Base-by-base conservation (phyloP, 495 filamentous ascomycete genomes). In the Hypoxylon lienhwacheense region DNA sequence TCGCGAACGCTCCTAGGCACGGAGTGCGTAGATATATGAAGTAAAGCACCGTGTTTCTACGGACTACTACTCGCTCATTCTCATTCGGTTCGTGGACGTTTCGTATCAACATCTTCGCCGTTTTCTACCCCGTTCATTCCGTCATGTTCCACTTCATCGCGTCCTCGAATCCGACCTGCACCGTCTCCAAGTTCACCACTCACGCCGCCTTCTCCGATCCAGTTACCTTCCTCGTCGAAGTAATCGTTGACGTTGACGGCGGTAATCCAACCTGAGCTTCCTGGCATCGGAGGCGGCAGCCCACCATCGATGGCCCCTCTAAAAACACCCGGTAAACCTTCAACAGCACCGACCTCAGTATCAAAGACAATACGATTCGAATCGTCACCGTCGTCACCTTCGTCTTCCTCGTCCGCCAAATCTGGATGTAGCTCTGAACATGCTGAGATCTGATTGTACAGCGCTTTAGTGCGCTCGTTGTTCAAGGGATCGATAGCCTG, bases 191-290 rank as follows among this genome's bases (percentile, higher is more conserved):
- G 69, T 64, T 70, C 77, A 33, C 61, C 76, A 37, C 54, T 68
- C 8, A 62, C 69, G 1, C 63, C 67, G 2, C 56, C 62, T 43
- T 55, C 66, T 6, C 75, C 77, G 57, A 80, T 79, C 76, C 76
- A 82, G 29, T 81, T 81, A 3, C 79, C 79, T 0, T 81, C 73
- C 14, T 58, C 74, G 41, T 82, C 77, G 55, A 82, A 81, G 43
- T 69, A 96, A 63, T 96, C 82, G 41, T 85, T 78, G 66, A 96
- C 88, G 70, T 98, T 98, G 45, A 97, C 93, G 10, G 90, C 87
- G 12, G 93, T 98, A 56, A 98, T 97, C 93, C 93, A 98, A 2
- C 91, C 91, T 0, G 82, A 84, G 63, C 90, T 92, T 7, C 92
- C 90, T 1, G 88, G 88, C 67, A 93, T 79, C 3, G 88, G 84